Conservation (phyloP, 768 basidiomycete species). For the Termitomyces heimii region DNA sequence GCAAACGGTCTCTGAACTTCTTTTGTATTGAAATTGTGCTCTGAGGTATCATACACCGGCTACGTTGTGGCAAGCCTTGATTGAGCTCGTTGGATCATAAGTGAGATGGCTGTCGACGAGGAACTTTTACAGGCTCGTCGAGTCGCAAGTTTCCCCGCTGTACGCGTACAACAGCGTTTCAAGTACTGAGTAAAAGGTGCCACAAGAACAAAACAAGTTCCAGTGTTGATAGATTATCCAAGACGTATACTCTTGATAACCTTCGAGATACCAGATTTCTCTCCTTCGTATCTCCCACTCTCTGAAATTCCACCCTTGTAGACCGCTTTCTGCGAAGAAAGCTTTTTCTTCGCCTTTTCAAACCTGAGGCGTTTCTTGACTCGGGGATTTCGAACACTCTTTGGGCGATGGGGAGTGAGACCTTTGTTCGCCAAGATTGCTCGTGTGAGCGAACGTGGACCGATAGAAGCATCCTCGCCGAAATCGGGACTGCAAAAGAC, state of each 20-base stretch:
- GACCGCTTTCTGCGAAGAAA: slow-evolving; percentile 85
- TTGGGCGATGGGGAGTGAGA: slow-evolving; percentile 84
- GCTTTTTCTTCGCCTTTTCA: slow-evolving; percentile 92
- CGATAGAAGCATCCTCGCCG: slow-evolving; percentile 35
- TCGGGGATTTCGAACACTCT: slow-evolving; percentile 90
- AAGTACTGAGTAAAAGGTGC: no score
- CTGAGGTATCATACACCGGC: no score
- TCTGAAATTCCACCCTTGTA: slow-evolving; percentile 83
- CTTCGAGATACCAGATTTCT: slow-evolving; percentile 88
- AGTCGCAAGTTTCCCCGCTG: background rate
- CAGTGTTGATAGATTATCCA: slow-evolving; percentile 27
- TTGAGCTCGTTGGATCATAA: background rate
- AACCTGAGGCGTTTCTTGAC: slow-evolving; percentile 94
- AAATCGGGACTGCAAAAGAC: slow-evolving; percentile 19
- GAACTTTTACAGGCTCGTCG: background rate
- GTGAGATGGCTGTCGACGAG: background rate
- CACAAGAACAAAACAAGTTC: background rate
- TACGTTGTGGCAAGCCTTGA: background rate
- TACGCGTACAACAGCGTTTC: background rate
- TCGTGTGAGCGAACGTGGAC: slow-evolving; percentile 85
- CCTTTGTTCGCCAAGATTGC: slow-evolving; percentile 94
- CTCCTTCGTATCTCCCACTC: slow-evolving; percentile 76
- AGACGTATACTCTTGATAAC: slow-evolving; percentile 84
- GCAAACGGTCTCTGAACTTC: background rate
- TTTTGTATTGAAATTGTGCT: no score